Base-by-base conservation (phyloP, 768 basidiomycete species). In the Rhizopogon rudus region DNA sequence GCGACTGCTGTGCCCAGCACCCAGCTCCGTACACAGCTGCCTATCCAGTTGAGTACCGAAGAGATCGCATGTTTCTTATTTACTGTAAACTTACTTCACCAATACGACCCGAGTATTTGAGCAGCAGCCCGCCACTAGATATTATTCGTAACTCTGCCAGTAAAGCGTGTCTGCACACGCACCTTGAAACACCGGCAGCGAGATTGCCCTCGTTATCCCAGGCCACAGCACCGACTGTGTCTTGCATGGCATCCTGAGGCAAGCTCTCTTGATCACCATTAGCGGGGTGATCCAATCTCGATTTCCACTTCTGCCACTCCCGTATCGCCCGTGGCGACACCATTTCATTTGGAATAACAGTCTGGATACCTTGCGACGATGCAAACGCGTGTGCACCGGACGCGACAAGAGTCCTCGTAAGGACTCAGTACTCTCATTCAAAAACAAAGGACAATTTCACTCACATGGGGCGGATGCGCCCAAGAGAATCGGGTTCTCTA, bases 161-260 rank as follows among this genome's bases (percentile, higher is more conserved):
- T 51, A 42, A 29, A 55, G 28, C 8, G n/a, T 44, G 5, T 50
- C 8, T 35, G 40, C 45, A 16, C 25, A 39, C 66, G 49, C 33
- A 82, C 87, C 87, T 89, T 31, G 88, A 91, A 14, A 90, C 88
- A 2, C 88, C 88, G n/a, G 87, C 82, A 12, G 85, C 82, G 52
- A 84, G 61, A 14, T 75, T 73, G 3, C 71, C 77, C 29, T 62
- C 56, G 1, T 63, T 61, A 59, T 79, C 75, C 68, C 78, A 82
- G 13, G 75, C 82, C 37, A 90, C 75, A n/a, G 88, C 89, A 14
- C 91, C 91, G 6, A 93, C 91, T 0, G 91, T 93, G 65, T 93
- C 91, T 63, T 91, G 87, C 52, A 83, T 74, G 52, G 40, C 57
- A 71, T 72, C 56, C 63, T 60, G 61, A 67, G 56, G 54, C 20